Conservation (phyloP, 2,329 filamentous ascomycete species). For the Raffaelea ambrosiae region DNA sequence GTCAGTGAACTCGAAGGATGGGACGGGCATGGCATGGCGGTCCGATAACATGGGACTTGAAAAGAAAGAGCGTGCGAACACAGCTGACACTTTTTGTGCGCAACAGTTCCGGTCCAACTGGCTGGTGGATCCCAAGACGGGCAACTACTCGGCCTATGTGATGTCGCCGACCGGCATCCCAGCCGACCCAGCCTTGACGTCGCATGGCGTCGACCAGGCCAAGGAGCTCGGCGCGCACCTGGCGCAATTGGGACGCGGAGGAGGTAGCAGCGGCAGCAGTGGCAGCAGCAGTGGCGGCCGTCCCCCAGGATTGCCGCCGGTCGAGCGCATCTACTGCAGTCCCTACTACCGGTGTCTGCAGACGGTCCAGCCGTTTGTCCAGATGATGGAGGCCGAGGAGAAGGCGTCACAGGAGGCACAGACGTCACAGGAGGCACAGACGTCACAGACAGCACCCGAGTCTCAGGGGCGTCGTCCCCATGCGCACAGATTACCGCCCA, state of each 20-base stretch:
- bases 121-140: constrained; percentile 73
- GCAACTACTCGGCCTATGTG: constrained; percentile 65
- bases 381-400: constrained; percentile 5
- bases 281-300: neutral
- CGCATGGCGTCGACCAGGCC: constrained; percentile 78
- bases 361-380: constrained; percentile 64
- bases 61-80: too few species aligned
- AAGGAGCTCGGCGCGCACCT: constrained; percentile 65
- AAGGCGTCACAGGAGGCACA: neutral
- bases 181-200: constrained; percentile 78
- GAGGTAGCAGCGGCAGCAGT: neutral
- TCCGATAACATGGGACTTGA: too few species aligned
- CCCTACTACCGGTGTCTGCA: constrained; percentile 85
- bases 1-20: constrained; percentile 47
- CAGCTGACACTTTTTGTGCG: neutral
- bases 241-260: constrained; percentile 13
- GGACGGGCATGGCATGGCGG: too few species aligned
- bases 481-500: constrained; percentile 5
- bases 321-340: constrained; percentile 73
- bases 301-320: constrained; percentile 47
- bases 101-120: constrained; percentile 80
- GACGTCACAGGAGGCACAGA: neutral
- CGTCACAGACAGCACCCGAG: too few species aligned
- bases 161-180: constrained; percentile 80
- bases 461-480: too few species aligned